Base-by-base conservation (phyloP, 2,329 filamentous ascomycete genomes). In the Colletotrichum liaoningense region DNA sequence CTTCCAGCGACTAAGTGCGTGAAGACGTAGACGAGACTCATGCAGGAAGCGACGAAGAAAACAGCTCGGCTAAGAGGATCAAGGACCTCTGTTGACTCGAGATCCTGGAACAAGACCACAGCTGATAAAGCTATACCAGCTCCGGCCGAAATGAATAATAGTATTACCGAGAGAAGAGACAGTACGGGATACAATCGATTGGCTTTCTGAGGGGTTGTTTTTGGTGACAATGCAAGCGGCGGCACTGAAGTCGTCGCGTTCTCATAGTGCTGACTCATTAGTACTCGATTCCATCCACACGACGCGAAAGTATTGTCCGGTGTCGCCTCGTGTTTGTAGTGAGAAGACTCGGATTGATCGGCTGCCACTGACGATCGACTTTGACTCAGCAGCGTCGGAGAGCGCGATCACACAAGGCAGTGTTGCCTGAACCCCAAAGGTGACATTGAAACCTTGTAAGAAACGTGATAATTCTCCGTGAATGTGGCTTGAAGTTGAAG, bases 41-140 rank as follows among this genome's bases (percentile, higher is more conserved):
- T 24, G n/a, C 70, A 73, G 5, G 70, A 70, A 22, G 70, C 70
- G 4, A 70, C 67, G 35, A 73, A 73, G 24, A 73, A 73, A 14
- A 73, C 67, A 28, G 67, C 70, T 38, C 70, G 35, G 33, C 70
- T 73, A 16, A 73, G 62, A 22, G 70, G 70, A 46, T 73, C 70
- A 11, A 73, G 35, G 33, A 60, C 33, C 28, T 73, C 67, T 2
- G n/a, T 56, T 6, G 70, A 70, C 16, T 70, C 60, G 14, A 73
- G 49, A 14, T 65, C 70, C 26, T 24, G 56, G 19, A 70, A 73
- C 5, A 73, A 14, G 3, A 73, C 49, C 2, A 73, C 46, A 19
- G 67, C 70, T 16, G 70, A 73, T 26, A 73, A 35, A 14, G 67
- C 12, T 8, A 73, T 62, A 5, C 70, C 70, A n/a, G 70, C 60